Base-by-base conservation (phyloP, 805 yeast genomes). In the Ogataea polymorpha region DNA sequence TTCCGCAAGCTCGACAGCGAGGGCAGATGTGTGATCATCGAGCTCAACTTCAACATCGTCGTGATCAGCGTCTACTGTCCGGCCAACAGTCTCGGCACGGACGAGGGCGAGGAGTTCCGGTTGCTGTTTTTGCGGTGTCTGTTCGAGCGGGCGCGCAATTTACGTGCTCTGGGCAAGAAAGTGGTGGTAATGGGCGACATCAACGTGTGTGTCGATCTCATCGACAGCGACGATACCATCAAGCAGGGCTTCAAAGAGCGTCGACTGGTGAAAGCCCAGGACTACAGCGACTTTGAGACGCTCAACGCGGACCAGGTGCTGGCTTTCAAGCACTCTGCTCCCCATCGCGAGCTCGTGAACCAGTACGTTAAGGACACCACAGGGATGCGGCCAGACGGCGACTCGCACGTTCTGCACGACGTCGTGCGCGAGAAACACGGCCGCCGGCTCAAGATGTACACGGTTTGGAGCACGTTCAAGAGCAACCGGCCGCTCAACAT, bases 141-240 rank as follows among this genome's bases (percentile, higher is more conserved):
- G 35, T 75, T 88, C 38, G 63, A 72, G 39, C 72, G 99, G 32
- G 74, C 86, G 13, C 63, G 74, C 24, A 72, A 71, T 26, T 66
- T 91, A 41, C 61, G 67, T n/a, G 50, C 52, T 1, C 30, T 66
- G 45, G 87, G 87, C 0, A 84, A 90, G 51, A 63, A 76, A 11
- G 89, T 91, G 5, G 67, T 91, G 1, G 64, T 93, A 0, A 71
- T 91, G 79, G 99, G 99, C 2, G 99, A 91, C 58, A 72, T 91
- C 12, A 91, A 91, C 56, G 82, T 91, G 2, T 71, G 89, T 4
- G 68, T 87, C 12, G 93, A 89, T 60, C 63, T 86, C 33, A 80
- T 85, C 5, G 99, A 91, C 56, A 79, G 82, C 44, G 97, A 95
- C 2, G 95, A 85, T 44, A 68, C 70, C 1, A 70, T 84, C 7